phyloP scores from a whole-genome alignment of 2,329 filamentous ascomycete species.

The Phialemoniopsis sp. region DNA sequence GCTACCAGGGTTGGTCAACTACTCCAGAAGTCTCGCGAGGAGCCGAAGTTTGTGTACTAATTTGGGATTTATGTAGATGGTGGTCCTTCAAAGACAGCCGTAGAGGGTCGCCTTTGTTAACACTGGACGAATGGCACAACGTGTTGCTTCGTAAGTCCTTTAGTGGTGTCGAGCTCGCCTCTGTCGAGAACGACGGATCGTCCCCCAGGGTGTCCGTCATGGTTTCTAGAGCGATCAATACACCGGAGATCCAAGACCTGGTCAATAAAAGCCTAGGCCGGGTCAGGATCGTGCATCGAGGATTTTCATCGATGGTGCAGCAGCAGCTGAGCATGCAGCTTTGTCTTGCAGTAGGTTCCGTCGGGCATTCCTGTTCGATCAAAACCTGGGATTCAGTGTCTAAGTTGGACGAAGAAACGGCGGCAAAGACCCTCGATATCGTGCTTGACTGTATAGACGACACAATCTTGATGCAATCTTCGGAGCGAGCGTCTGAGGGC shows the following conservation, averaged over 20 bases:
- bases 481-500: too few species aligned
- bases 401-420: neutral
- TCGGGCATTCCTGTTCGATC: too few species aligned
- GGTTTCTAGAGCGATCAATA: constrained; percentile 13
- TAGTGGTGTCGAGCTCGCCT: constrained; percentile 16
- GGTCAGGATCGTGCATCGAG: too few species aligned
- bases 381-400: neutral
- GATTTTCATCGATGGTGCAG: too few species aligned
- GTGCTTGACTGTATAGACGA: neutral
- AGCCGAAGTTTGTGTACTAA: too few species aligned
- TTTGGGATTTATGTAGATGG: too few species aligned
- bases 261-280: too few species aligned
- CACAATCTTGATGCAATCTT: constrained; percentile 1
- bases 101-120: neutral
- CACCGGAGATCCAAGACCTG: too few species aligned
- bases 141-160: constrained; percentile 14
- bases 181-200: constrained; percentile 14
- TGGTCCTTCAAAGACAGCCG: constrained; percentile 1
- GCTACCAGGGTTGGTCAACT: constrained; percentile 2
- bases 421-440: neutral
- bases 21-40: too few species aligned
- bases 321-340: neutral
- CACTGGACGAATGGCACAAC: constrained; percentile 11
- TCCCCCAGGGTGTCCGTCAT: constrained; percentile 15
- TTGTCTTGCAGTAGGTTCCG: too few species aligned